Evolutionary conservation across 75 land plant species (phyloP), one percentile per base, ranked within the genome.

Genomic region (Selaginella moellendorffii): DNA sequence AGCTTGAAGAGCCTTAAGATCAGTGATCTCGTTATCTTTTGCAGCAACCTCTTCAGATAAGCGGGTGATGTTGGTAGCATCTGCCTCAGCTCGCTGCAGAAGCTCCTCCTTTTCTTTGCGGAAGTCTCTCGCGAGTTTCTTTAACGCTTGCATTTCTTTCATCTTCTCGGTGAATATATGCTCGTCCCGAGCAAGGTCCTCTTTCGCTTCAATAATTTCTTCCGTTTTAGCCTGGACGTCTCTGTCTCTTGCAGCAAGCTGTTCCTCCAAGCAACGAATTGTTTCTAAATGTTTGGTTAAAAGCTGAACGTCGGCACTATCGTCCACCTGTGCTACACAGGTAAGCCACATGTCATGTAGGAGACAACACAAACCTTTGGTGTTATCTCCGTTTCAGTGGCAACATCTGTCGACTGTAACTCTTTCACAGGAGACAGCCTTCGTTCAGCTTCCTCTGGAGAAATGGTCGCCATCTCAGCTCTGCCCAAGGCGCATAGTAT

Each of bases 121-220:
- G 26, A 69, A 60, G 23, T 74, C 76, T 23, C 63, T 69, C 26
- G 72, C 66, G 28, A 74, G 62, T 31, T 63, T 63, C 61, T 64
- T 74, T 21, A 74, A 26, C 31, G 72, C 66, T 25, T 69, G 63
- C 54, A 74, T 74, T 51, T 74, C 76, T 29, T 69, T 54, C 76
- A 74, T 69, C 71, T 74, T 74, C 58, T 74, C 76, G 21, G 68
- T 52, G 26, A 74, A 74, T 20, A 74, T 74, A 9, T 65, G 46
- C 27, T 74, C 72, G 63, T 74, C 76, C 20, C 76, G 61, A 28
- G 68, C 76, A 63, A 74, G 76, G 24, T 74, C 76, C 24, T 74
- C 63, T 12, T 54, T 63, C 18, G 72, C 72, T 63, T 74, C 76
- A 65, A 29, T 58, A 22, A 74, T 28, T 10, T 62, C 66, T 60